Evolutionary conservation across 2,329 filamentous ascomycete species (phyloP), one percentile per base, ranked within the genome.

Genomic region (Ambrosiella beaveri): DNA sequence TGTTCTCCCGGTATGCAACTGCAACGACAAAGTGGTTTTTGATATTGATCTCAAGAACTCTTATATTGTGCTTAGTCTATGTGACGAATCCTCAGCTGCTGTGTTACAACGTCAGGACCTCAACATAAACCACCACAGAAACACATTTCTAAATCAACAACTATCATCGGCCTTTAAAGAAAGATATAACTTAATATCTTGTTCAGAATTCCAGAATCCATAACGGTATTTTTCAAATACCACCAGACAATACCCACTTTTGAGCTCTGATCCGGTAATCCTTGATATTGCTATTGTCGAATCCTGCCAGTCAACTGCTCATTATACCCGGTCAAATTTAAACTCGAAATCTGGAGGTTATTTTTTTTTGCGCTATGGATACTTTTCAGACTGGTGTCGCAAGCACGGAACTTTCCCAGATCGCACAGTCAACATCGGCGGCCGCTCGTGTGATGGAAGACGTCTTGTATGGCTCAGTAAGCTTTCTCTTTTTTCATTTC

Each of bases 391-490:
- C n/a, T 13, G 45, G 49, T 15, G 39, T 41, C 6, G n/a, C 58
- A n/a, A 17, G 39, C 36, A 17, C 37, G 12, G 53, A 57, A 52
- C 15, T 49, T 27, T 59, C 54, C 27, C 47, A 36, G 19, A 17
- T 37, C 39, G 47, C 7, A 37, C 27, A 51, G 38, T 39, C 58
- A 12, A 51, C 55, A n/a, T 60, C 59, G 50, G 87, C 88, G 4
- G 66, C 55, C 51, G 50, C 52, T 27, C 55, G 55, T 49, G 59
- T 57, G 5, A 57, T 91, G 45, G 90, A 95, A 70, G 90, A 97
- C 66, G 80, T 98, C 58, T 67, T 84, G 9, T 97, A 88, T 69
- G 93, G 93, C 68, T 96, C 91, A 60, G 81, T 90, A 71, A 69
- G 83, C 71, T 35, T 17, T 41, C 35, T 45, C 36, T 57, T 15